phyloP scores from a whole-genome alignment of 768 basidiomycete species.

The Collybia mongolica region DNA sequence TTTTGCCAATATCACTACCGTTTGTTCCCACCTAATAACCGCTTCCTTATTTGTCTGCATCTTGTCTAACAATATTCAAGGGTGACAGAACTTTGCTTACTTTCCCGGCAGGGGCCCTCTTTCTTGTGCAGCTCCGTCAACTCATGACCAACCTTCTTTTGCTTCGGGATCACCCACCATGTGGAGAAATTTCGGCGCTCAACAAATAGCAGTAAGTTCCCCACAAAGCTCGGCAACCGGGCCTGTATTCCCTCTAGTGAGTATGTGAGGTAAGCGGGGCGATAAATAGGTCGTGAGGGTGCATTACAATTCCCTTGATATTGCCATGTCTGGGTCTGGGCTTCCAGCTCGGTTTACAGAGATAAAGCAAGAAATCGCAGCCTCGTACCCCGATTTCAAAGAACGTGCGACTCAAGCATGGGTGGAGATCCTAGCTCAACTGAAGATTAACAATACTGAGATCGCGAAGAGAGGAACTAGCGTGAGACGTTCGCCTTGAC shows the following conservation, averaged over 20 bases:
- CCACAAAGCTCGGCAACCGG: conserved; percentile 6
- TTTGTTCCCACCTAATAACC: not conserved
- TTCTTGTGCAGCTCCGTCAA: not conserved
- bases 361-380: conserved; percentile 57
- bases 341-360: conserved; percentile 54
- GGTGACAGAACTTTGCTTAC: no score
- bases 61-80: no score
- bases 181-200: not conserved
- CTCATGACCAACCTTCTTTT: not conserved
- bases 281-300: not conserved
- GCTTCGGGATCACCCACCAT: not conserved
- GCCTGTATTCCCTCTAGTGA: not conserved
- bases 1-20: not conserved
- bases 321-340: conserved; percentile 10
- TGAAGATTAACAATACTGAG: conserved; percentile 41
- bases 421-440: conserved; percentile 53
- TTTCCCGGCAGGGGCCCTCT: no score
- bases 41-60: not conserved
- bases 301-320: not conserved
- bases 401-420: conserved; percentile 50
- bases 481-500: conserved; percentile 30
- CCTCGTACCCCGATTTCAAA: conserved; percentile 50
- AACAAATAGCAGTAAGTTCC: not conserved
- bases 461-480: conserved; percentile 48
- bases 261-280: not conserved